Base-by-base conservation (phyloP, 2,329 filamentous ascomycete species). In the Achaetomium macrosporum region DNA sequence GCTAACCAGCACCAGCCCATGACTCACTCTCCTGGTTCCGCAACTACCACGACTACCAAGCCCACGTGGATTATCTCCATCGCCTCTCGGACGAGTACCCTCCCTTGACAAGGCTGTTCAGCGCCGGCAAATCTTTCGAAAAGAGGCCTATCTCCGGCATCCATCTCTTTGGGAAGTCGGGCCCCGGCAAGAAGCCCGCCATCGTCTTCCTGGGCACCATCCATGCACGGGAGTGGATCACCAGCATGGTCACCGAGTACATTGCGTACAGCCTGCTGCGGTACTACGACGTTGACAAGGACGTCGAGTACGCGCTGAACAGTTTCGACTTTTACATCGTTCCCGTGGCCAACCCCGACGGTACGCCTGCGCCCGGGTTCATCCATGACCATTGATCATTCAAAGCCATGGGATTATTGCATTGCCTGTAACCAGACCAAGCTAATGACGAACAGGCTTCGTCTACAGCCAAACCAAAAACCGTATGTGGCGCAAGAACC, bases 281-380 rank as follows among this genome's bases (percentile, higher is more conserved):
- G 35, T 71, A 72, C 46, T 79, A 79, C 59, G 63, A 61, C 31
- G 65, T 65, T 16, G 63, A 68, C 13, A 59, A 67, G n/a, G 64
- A 68, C 3, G 64, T 75, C 37, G 71, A 65, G 37, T 63, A 66
- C 1, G 73, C 79, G 49, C 72, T 85, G 20, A 74, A 85, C 65
- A 78, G 73, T 51, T 84, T 82, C 63, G 84, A 87, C 67, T 83
- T 83, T 59, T 85, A 83, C 65, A 75, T 87, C 59, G 74, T 84
- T 55, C 81, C 82, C 3, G 68, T 84, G 20, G 79, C 82, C 15
- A 84, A 85, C 62, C 79, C 80, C 0, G 81, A 84, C 51, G 79
- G 76, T 77, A 63, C 13, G 9, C 30, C 25, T n/a, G 6, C n/a
- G 20, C 36, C 5, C 11, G n/a, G n/a, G n/a, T n/a, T n/a, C n/a